A percentile compares a stretch with the other conserved stretches of the same genome.
phyloP scores from a whole-genome alignment of 2,329 filamentous ascomycete genomes.

The Alternaria postmessia region DNA sequence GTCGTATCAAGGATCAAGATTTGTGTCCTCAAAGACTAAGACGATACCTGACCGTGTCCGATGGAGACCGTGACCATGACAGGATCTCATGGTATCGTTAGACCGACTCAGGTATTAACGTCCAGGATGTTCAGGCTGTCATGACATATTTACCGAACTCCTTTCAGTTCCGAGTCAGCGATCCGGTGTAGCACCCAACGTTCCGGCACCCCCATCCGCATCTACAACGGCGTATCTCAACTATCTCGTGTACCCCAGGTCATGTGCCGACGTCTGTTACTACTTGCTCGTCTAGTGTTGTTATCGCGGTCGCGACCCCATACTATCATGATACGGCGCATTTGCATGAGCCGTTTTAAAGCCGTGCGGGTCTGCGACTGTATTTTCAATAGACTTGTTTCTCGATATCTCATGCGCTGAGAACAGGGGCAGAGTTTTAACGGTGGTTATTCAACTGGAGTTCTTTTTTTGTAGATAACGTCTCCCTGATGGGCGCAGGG shows the following conservation, averaged over 20 bases:
- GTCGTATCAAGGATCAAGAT: neutral
- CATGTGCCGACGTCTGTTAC: neutral
- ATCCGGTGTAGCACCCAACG: neutral
- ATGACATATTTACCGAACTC: neutral
- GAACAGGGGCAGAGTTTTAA: conserved; percentile 7
- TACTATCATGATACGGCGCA: neutral
- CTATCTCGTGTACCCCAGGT: neutral
- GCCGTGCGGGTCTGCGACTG: neutral
- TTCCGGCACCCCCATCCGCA: neutral
- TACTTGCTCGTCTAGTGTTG: neutral
- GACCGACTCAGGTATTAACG: neutral
- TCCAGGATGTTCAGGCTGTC: neutral
- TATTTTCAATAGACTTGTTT: conserved; percentile 1
- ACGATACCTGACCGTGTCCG: neutral
- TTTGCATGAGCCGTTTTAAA: neutral
- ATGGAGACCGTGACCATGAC: neutral
- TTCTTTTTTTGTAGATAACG: conserved; percentile 13
- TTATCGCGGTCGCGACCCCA: neutral
- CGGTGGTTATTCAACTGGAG: conserved; percentile 5
- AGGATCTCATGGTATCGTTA: neutral
- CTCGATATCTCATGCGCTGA: conserved; percentile 3
- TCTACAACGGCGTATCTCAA: neutral
- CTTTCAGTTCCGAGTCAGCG: neutral
- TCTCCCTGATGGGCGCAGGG: conserved; percentile 17
- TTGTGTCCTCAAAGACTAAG: neutral